A percentile compares a stretch with the other conserved stretches of the same genome.
phyloP scores from a whole-genome alignment of 345 rosid species.

The Carallia brachiata region DNA sequence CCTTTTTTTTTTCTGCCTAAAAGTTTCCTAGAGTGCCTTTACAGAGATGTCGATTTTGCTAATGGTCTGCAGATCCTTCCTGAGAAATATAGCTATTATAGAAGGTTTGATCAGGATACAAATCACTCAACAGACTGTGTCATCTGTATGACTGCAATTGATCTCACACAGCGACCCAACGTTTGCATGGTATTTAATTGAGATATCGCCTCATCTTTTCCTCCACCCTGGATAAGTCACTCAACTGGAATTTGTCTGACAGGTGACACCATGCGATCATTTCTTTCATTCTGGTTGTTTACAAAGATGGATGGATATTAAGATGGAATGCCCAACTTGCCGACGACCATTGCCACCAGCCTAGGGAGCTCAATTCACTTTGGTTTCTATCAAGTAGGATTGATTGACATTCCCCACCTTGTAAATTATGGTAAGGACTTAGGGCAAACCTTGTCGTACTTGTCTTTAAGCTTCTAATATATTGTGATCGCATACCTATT shows the following conservation, averaged over 20 bases:
- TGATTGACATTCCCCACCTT: slow-evolving; percentile 20
- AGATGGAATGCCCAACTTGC: slow-evolving; percentile 99
- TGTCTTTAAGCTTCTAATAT: neutral
- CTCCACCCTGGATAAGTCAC: neutral
- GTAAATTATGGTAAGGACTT: slow-evolving; percentile 32
- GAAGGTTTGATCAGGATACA: slow-evolving; percentile 55
- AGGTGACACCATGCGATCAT: slow-evolving; percentile 98
- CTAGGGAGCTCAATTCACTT: slow-evolving; percentile 31
- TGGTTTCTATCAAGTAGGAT: slow-evolving; percentile 35
- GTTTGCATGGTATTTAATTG: slow-evolving; percentile 71
- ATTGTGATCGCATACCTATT: neutral
- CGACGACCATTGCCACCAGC: slow-evolving; percentile 92
- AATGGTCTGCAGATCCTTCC: slow-evolving; percentile 72
- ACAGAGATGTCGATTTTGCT: neutral
- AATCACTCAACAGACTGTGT: slow-evolving; percentile 72
- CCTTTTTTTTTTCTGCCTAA: neutral
- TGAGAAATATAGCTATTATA: slow-evolving; percentile 86
- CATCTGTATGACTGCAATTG: slow-evolving; percentile 91
- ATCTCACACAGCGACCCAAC: slow-evolving; percentile 52
- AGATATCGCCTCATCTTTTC: slow-evolving; percentile 5
- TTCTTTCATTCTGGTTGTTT: slow-evolving; percentile 92
- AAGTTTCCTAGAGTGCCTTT: neutral
- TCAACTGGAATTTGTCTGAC: slow-evolving; percentile 20
- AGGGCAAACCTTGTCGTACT: slow-evolving; percentile 8
- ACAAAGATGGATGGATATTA: slow-evolving; percentile 99